Base-by-base conservation (phyloP, 306 rosid species). In the Ammopiptanthus mongolicus region DNA sequence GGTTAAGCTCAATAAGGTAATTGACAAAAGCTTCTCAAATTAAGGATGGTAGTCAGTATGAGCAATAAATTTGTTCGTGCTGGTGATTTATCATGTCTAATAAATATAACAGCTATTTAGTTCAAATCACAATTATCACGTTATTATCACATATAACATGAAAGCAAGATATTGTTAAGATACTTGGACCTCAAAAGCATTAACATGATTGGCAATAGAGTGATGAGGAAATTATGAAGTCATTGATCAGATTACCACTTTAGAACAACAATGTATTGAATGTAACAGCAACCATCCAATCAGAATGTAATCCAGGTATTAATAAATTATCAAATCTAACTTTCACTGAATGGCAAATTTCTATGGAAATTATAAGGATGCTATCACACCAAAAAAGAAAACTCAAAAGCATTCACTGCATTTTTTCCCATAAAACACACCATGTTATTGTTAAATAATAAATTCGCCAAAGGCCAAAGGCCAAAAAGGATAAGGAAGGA, bases 61-160 rank as follows among this genome's bases (percentile, higher is more conserved):
- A 56, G 56, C 34, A 52, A 42, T 57, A 69, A 25, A 51, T 18
- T 70, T 39, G 15, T 15, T 53, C 55, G 29, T 58, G 56, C 34
- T 1, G 25, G 65, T 64, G 44, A 71, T 65, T 51, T 11, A 53
- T 41, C 34, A 34, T 10, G 39, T 66, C 73, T 55, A 29, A 71
- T 34, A 36, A 28, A 60, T 41, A 41, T 53, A 53, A 31, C 44
- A 72, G 22, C 69, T 58, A 59, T 25, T 77, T 47, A 15, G 41
- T 31, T 81, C 69, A 69, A 73, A 68, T 52, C 57, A 29, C 65
- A 60, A 46, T 12, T 34, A 51, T 58, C 18, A 53, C 42, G 56
- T 41, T 51, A 46, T 12, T 34, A 51, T 58, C 18, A 53, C 42
- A 64, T 41, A 36, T 21, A 57, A 55, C 25, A 55, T 12, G 46